A percentile compares a stretch with the other conserved stretches of the same genome.
Evolutionary conservation across 192 early-diverging fungal genomes (phyloP).

Genomic region (Tieghemiomyces parasiticus): DNA sequence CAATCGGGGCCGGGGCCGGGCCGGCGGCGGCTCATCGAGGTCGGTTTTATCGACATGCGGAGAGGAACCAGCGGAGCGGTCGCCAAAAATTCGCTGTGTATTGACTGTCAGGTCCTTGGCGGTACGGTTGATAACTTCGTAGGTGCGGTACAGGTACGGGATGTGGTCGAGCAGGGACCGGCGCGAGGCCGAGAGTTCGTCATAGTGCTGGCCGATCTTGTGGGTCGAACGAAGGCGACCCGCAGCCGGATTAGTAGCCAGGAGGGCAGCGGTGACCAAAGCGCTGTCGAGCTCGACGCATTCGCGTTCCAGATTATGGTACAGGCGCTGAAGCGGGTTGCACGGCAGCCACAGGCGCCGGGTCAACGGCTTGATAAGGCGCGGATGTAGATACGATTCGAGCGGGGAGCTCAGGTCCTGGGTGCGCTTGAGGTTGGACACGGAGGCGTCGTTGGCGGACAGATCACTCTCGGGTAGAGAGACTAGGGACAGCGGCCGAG

Average conservation of each 20-base stretch:
- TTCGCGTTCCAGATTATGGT: slow-evolving; percentile 5
- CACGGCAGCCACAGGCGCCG: slow-evolving; percentile 7
- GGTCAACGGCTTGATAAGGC: slow-evolving; percentile 2
- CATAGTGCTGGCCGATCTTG: neutral
- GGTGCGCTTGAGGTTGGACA: neutral
- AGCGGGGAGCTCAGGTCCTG: slow-evolving; percentile 7
- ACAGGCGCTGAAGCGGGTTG: slow-evolving; percentile 9
- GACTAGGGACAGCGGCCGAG: neutral
- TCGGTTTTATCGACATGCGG: no score
- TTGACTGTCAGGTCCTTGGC: slow-evolving; percentile 6
- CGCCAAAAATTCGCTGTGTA: neutral
- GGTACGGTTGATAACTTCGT: neutral
- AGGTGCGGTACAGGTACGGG: slow-evolving; percentile 6
- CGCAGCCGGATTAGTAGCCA: slow-evolving; percentile 8
- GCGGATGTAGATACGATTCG: slow-evolving; percentile 7
- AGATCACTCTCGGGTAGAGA: slow-evolving; percentile 1
- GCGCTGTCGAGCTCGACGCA: slow-evolving; percentile 7
- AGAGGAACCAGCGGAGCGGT: no score
- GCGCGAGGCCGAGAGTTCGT: neutral
- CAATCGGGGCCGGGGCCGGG: neutral
- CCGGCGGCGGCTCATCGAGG: no score
- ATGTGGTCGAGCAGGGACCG: slow-evolving; percentile 6
- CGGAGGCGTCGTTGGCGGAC: neutral
- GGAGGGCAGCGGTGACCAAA: slow-evolving; percentile 5
- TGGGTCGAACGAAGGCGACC: slow-evolving; percentile 5